Conservation (phyloP, 192 early-diverging fungal genomes). For the Entrophospora sp. region DNA sequence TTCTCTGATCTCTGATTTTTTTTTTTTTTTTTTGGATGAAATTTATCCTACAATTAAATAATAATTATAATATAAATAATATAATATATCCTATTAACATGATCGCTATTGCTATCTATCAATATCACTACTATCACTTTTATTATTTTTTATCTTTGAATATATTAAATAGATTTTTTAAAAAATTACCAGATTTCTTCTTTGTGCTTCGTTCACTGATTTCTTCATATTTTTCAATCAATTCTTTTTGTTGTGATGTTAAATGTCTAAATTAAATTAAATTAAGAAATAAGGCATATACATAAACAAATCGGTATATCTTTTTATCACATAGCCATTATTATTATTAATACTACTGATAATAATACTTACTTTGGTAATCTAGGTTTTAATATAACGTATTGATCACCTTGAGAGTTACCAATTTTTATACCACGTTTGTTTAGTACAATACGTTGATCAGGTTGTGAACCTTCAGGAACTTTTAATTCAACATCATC, state of each 20-base stretch:
- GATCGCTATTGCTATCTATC: too few relatives aligned
- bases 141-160: too few relatives aligned
- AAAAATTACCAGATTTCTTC: too few relatives aligned
- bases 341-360: not conserved
- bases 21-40: too few relatives aligned
- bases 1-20: too few relatives aligned
- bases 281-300: not conserved
- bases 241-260: conserved; percentile 40
- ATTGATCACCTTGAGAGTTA: conserved; percentile 76
- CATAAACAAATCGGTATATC: not conserved
- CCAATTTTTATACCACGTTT: conserved; percentile 66
- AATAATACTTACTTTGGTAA: conserved; percentile 54
- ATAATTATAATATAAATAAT: too few relatives aligned
- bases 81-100: too few relatives aligned
- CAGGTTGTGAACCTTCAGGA: conserved; percentile 79
- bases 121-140: too few relatives aligned
- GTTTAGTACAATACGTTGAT: conserved; percentile 71
- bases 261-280: conserved; percentile 23
- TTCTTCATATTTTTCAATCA: conserved; percentile 57
- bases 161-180: too few relatives aligned
- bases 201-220: conserved; percentile 31
- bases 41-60: too few relatives aligned
- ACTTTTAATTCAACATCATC: conserved; percentile 90
- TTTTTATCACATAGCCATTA: too few relatives aligned
- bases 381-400: conserved; percentile 78